A percentile compares a stretch with the other conserved stretches of the same genome.
These are phyloP conservation scores for Pseudisothecium myosuroides DNA, from an alignment of 225 moss, liverwort and hornwort genomes.

Conservation along the genomic window DNA sequence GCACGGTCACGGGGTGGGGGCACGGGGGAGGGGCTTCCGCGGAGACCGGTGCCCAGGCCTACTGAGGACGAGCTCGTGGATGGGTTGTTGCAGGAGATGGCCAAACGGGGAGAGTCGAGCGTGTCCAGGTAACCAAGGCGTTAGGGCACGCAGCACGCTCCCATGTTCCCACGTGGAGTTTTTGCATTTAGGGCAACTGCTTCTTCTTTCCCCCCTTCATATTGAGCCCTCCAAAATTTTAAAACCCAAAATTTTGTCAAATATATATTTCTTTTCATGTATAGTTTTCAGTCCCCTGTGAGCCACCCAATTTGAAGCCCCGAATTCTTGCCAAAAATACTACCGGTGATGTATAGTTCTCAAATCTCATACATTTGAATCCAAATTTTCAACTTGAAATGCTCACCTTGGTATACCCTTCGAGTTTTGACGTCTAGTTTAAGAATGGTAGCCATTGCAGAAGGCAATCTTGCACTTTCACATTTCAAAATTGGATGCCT, in stretches of 20 bases:
- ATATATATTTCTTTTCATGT: neutral
- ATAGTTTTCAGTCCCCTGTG: neutral
- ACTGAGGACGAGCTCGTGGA: slow-evolving; percentile 13
- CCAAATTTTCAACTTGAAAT: too few species aligned
- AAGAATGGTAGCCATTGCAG: neutral
- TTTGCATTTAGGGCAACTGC: neutral
- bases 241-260: neutral
- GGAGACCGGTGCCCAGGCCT: neutral
- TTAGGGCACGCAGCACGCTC: neutral
- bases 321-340: neutral
- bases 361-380: neutral
- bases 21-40: neutral
- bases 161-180: neutral
- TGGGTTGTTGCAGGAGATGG: slow-evolving; percentile 20
- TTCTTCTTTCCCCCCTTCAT: neutral
- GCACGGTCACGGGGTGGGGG: neutral
- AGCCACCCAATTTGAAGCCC: neutral
- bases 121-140: neutral
- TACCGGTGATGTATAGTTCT: neutral
- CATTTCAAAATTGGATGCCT: neutral
- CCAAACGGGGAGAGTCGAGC: neutral
- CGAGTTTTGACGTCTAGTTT: neutral
- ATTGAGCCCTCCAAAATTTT: neutral
- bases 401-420: fast-evolving
- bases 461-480: neutral